Conservation (phyloP, 371 early-diverging fungal genomes). For the Lichtheimia ramosa region DNA sequence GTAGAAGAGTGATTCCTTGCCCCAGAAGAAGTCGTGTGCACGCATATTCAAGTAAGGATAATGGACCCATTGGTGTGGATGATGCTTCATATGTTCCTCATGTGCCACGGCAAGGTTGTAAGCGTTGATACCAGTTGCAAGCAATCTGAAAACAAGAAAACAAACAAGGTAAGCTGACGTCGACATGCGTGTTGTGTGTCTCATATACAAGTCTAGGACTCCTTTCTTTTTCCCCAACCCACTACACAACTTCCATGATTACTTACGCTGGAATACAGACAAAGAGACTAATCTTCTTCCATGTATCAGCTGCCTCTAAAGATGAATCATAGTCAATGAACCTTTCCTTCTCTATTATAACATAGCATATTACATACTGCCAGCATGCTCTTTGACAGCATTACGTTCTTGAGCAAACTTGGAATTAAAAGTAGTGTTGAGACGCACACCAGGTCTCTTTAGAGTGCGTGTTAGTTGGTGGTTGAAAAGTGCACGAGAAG, state of each 20-base stretch:
- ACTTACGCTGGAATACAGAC: conserved; percentile 54
- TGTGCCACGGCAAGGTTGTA: conserved; percentile 43
- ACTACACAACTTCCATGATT: neutral
- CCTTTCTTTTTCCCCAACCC: too few relatives aligned
- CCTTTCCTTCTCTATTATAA: neutral
- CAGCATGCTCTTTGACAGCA: conserved; percentile 49
- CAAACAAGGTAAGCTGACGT: neutral
- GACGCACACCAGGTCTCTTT: conserved; percentile 41
- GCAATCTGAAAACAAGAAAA: conserved; percentile 25
- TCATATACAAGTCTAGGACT: too few relatives aligned
- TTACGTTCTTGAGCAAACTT: conserved; percentile 36
- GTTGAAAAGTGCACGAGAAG: conserved; percentile 35
- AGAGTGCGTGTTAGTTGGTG: conserved; percentile 24
- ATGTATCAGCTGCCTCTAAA: conserved; percentile 47
- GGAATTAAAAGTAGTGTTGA: conserved; percentile 21
- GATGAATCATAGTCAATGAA: neutral
- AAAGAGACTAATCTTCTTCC: conserved; percentile 52
- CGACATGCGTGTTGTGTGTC: neutral
- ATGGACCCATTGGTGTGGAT: conserved; percentile 41
- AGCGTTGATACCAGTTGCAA: conserved; percentile 43
- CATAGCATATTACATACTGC: conserved; percentile 19
- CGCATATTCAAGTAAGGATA: conserved; percentile 52
- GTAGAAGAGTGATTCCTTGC: conserved; percentile 47
- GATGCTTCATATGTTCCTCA: conserved; percentile 38
- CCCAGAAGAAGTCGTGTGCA: conserved; percentile 49